phyloP scores from a whole-genome alignment of 2,329 filamentous ascomycete species.

The Pseudocercospora fijiensis region DNA sequence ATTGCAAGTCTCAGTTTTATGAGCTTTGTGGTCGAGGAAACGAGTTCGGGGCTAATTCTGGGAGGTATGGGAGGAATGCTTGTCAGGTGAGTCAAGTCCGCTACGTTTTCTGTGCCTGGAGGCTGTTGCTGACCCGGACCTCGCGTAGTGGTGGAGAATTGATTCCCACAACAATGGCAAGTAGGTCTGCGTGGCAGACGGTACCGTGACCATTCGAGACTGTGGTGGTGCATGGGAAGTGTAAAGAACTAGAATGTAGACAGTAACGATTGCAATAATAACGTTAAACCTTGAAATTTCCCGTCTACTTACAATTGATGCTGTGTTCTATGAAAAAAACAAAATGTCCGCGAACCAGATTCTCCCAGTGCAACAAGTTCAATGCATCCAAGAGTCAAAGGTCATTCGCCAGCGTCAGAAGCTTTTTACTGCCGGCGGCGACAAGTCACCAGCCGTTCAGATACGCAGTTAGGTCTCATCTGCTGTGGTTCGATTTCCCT shows the following conservation, averaged over 20 bases:
- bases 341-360: background rate
- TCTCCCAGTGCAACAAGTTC: background rate
- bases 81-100: background rate
- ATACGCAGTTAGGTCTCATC: no score
- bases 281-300: background rate
- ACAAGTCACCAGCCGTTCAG: no score
- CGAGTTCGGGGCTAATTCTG: background rate
- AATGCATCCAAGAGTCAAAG: background rate
- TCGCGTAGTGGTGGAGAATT: background rate
- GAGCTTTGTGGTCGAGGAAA: background rate
- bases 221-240: background rate
- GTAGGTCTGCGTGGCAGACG: background rate
- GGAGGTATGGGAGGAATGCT: background rate
- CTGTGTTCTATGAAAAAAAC: no score
- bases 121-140: no score
- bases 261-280: background rate
- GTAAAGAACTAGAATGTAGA: background rate
- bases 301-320: background rate
- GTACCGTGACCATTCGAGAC: background rate
- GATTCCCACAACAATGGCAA: background rate
- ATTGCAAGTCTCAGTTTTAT: background rate
- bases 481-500: no score
- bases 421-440: no score
- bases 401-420: background rate
- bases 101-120: no score